Evolutionary conservation across 2,329 filamentous ascomycete species (phyloP).

Genomic region (Cladobotryum protrusum): DNA sequence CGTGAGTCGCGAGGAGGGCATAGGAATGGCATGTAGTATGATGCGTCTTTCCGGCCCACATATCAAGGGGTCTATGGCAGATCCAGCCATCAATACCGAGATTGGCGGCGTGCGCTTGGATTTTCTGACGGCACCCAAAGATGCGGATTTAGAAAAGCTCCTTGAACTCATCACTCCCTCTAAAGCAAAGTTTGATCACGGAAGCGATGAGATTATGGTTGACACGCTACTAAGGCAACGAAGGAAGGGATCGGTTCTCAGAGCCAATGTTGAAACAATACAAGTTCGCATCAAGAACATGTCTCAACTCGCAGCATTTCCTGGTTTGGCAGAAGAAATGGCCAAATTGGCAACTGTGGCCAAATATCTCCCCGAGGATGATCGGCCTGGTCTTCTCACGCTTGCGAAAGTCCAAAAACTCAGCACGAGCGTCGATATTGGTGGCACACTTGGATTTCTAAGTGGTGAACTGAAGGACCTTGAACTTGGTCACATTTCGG

Average conservation of each 20-base stretch:
- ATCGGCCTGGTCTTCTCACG: conserved; percentile 80
- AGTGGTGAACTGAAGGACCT: conserved; percentile 53
- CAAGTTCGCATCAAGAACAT: conserved; percentile 58
- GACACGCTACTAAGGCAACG: conserved; percentile 84
- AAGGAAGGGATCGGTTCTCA: conserved; percentile 76
- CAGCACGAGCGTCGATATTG: conserved; percentile 56
- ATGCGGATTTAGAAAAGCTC: conserved; percentile 74
- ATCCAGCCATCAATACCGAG: conserved; percentile 57
- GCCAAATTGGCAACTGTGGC: conserved; percentile 78
- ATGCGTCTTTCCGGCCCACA: conserved; percentile 70
- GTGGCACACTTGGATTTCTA: conserved; percentile 61
- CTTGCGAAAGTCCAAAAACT: conserved; percentile 61
- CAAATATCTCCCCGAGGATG: conserved; percentile 94
- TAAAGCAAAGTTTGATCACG: conserved; percentile 77
- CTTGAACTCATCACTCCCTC: conserved; percentile 86
- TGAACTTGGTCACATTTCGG: conserved; percentile 73
- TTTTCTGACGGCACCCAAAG: conserved; percentile 65
- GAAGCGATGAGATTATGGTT: conserved; percentile 88
- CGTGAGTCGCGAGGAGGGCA: conserved; percentile 64
- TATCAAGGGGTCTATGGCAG: conserved; percentile 42
- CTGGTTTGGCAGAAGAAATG: conserved; percentile 69
- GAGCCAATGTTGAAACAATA: conserved; percentile 59
- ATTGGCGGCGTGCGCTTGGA: conserved; percentile 64
- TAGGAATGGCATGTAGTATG: conserved; percentile 68
- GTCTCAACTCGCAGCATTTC: conserved; percentile 60